These are phyloP conservation scores for Globisporangium parvum DNA, from an alignment of 352 stramenopile genomes.

Conservation along the genomic window DNA sequence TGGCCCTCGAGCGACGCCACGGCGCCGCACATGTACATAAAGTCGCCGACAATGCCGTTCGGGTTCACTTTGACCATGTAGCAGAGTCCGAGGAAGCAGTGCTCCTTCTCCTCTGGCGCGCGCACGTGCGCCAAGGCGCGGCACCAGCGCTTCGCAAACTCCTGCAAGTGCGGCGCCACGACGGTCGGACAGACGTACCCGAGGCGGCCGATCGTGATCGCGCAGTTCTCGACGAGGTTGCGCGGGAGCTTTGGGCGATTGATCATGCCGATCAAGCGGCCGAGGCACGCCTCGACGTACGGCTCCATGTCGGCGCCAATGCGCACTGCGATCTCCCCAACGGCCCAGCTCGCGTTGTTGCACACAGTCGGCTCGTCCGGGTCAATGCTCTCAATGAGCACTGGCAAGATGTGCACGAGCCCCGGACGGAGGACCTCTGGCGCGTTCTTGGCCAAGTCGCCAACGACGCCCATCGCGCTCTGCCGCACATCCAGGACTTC, in stretches of 20 bases:
- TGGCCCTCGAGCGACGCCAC: constrained; percentile 83
- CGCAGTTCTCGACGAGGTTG: constrained; percentile 87
- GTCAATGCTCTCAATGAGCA: constrained; percentile 87
- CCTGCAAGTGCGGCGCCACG: constrained; percentile 72
- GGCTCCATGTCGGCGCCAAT: constrained; percentile 82
- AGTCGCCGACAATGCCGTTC: constrained; percentile 81
- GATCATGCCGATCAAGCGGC: constrained; percentile 79
- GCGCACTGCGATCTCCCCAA: constrained; percentile 86
- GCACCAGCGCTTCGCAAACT: constrained; percentile 89
- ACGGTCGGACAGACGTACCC: constrained; percentile 82
- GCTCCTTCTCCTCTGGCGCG: constrained; percentile 84
- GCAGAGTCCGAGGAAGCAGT: constrained; percentile 86
- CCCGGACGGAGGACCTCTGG: constrained; percentile 64
- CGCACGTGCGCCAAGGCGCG: constrained; percentile 78
- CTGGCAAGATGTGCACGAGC: constrained; percentile 67
- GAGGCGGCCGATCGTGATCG: constrained; percentile 86
- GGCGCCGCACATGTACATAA: constrained; percentile 88
- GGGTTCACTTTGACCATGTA: constrained; percentile 91
- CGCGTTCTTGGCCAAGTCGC: constrained; percentile 85
- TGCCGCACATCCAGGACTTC: constrained; percentile 86
- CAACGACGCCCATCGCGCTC: constrained; percentile 86
- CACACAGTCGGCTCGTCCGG: constrained; percentile 84
- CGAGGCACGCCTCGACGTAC: constrained; percentile 69
- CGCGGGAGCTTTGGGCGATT: constrained; percentile 82
- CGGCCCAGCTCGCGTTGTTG: constrained; percentile 91